phyloP scores from a whole-genome alignment of 371 early-diverging fungal species.

The Mortierella sp. region DNA sequence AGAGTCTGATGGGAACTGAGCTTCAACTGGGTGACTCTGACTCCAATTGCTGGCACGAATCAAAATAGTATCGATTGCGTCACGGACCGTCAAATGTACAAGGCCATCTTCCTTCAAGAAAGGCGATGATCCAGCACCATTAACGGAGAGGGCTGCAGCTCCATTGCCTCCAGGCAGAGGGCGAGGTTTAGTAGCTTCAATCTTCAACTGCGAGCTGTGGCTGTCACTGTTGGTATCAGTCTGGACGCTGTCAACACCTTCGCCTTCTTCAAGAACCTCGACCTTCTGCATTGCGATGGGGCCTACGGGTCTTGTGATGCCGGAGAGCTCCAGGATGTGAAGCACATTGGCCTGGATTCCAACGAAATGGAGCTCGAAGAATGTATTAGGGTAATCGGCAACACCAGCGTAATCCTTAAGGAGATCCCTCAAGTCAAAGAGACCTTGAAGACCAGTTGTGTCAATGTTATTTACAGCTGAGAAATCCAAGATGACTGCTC shows the following conservation, averaged over 20 bases:
- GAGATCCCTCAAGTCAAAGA: slow-evolving; percentile 70
- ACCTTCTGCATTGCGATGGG: slow-evolving; percentile 40
- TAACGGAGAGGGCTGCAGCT: slow-evolving; percentile 21
- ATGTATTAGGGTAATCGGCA: slow-evolving; percentile 21
- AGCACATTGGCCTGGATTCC: slow-evolving; percentile 52
- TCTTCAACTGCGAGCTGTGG: slow-evolving; percentile 1
- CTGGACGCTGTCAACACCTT: neutral
- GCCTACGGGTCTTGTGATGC: slow-evolving; percentile 54
- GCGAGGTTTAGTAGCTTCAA: slow-evolving; percentile 6
- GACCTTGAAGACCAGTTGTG: slow-evolving; percentile 80
- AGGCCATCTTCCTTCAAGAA: slow-evolving; percentile 48
- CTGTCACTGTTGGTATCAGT: neutral
- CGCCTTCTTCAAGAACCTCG: slow-evolving; percentile 26
- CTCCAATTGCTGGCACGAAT: slow-evolving; percentile 25
- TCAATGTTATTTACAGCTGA: slow-evolving; percentile 85
- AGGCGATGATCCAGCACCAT: slow-evolving; percentile 33
- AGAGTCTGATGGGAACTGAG: neutral
- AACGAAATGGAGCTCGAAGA: slow-evolving; percentile 57
- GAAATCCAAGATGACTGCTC: slow-evolving; percentile 84
- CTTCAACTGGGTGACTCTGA: neutral
- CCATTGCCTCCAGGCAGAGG: slow-evolving; percentile 35
- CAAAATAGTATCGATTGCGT: slow-evolving; percentile 47
- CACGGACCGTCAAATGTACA: slow-evolving; percentile 52
- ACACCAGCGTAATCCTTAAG: slow-evolving; percentile 64
- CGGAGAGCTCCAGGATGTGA: slow-evolving; percentile 53